These are phyloP conservation scores for Ampelomyces quisqualis DNA, from an alignment of 2,329 filamentous ascomycete genomes.

Conservation along the genomic window DNA sequence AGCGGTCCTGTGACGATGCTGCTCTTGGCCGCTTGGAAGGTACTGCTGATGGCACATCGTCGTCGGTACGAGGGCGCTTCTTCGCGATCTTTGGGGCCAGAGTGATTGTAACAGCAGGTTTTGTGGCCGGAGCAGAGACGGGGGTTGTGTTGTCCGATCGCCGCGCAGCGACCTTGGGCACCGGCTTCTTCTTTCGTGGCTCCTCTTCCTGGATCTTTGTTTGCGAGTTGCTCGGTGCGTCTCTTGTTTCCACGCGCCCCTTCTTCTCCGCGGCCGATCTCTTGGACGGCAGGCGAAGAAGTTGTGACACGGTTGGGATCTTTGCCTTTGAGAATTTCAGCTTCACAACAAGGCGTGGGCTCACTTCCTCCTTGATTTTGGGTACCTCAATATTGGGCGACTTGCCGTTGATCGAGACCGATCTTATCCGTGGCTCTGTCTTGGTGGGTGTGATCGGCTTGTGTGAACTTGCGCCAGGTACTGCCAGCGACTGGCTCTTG, in stretches of 20 bases:
- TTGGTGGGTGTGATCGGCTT: slow-evolving; percentile 25
- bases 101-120: slow-evolving; percentile 8
- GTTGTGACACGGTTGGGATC: slow-evolving; percentile 48
- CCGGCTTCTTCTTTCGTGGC: slow-evolving; percentile 28
- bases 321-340: slow-evolving; percentile 55
- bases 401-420: slow-evolving; percentile 31
- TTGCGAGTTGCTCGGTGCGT: slow-evolving; percentile 17
- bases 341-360: slow-evolving; percentile 47
- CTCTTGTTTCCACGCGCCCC: slow-evolving; percentile 29
- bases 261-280: slow-evolving; percentile 24
- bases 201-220: slow-evolving; percentile 21
- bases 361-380: slow-evolving; percentile 12
- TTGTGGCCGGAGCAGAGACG: slow-evolving; percentile 12
- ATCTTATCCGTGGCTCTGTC: slow-evolving; percentile 24
- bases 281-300: slow-evolving; percentile 39
- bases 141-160: slow-evolving; percentile 23
- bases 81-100: slow-evolving; percentile 25
- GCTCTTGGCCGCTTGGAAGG: slow-evolving; percentile 39
- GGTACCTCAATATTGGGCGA: slow-evolving; percentile 21
- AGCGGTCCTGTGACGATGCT: slow-evolving; percentile 32
- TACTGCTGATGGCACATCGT: slow-evolving; percentile 26
- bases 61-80: slow-evolving; percentile 40
- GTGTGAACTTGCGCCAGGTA: slow-evolving; percentile 20
- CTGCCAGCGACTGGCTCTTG: slow-evolving; percentile 29
- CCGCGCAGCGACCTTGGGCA: slow-evolving; percentile 29